Evolutionary conservation across 1,139 yeast species (phyloP), one percentile per base, ranked within the genome.

Genomic region (Suhomyces yuchorum): DNA sequence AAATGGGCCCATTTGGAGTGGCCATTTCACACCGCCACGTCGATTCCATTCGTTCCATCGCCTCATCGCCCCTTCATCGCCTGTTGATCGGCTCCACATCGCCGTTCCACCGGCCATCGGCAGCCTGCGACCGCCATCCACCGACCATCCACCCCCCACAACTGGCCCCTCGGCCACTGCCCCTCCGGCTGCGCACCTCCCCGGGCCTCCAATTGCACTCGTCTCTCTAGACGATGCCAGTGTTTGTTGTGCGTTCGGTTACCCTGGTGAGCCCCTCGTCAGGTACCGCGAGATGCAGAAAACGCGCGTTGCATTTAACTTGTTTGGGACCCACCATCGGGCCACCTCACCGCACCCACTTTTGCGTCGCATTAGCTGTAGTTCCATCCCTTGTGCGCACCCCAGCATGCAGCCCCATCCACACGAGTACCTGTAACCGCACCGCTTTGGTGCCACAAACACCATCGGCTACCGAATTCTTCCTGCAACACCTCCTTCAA

Each of bases 341-440:
- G 20, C 30, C 18, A 30, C 18, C 34, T 14, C 11, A 3, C 34
- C 18, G 3, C 9, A 14, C 6, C 18, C 34, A n/a, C 9, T n/a
- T 3, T 14, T 30, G 20, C 26, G 20, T 24, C 11, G 30, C 28
- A 20, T n/a, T 11, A 15, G 19, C 28, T 36, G 26, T 37, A 30
- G 39, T 37, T 37, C 39, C 39, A 37, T 37, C 39, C 39, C 39
- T 37, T 37, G 28, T 24, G 23, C 19, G 39, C 30, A 22, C 28
- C 30, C 26, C 39, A 15, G 8, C 32, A 37, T 18, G 34, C 34
- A 30, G 6, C 7, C 34, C 14, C 18, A 30, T 26, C 30, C 34
- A 30, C 17, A 14, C 34, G 34, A 7, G 34, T 14, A 3, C 18
- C 34, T 30, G 11, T 18, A 14, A 15, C 34, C 18, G 34, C 34